Conservation (phyloP, 495 filamentous ascomycete genomes). For the Penicillium mononematosum region DNA sequence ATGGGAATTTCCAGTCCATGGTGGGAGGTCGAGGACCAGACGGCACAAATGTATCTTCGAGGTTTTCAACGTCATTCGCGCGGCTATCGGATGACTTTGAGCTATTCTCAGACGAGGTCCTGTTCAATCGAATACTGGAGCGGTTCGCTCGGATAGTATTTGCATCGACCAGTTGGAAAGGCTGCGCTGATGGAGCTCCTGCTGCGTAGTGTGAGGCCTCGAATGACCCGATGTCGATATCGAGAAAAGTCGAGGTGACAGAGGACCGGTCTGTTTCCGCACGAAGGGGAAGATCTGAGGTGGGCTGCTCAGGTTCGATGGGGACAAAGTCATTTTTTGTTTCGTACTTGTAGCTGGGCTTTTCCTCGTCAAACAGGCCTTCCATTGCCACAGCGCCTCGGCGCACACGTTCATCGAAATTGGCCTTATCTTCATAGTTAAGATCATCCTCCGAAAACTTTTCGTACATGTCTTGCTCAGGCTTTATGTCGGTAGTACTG, state of each 20-base stretch:
- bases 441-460: conserved; percentile 29
- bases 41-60: conserved; percentile 34
- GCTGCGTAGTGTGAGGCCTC: conserved; percentile 50
- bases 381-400: conserved; percentile 50
- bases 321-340: conserved; percentile 50
- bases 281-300: conserved; percentile 51
- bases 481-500: conserved; percentile 26
- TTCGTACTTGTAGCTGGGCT: conserved; percentile 48
- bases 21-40: conserved; percentile 47
- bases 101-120: conserved; percentile 39
- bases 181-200: conserved; percentile 42
- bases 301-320: conserved; percentile 33
- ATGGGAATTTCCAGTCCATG: conserved; percentile 52
- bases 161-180: conserved; percentile 50
- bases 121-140: conserved; percentile 38
- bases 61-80: conserved; percentile 24
- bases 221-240: conserved; percentile 49
- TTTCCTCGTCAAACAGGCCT: conserved; percentile 48
- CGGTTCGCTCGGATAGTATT: conserved; percentile 52
- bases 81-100: conserved; percentile 35
- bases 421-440: conserved; percentile 41
- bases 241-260: conserved; percentile 49
- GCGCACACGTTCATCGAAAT: conserved; percentile 49
- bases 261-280: conserved; percentile 49
- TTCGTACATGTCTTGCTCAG: conserved; percentile 27